phyloP scores from a whole-genome alignment of 192 early-diverging fungal genomes.

The Entomortierella chlamydospora region DNA sequence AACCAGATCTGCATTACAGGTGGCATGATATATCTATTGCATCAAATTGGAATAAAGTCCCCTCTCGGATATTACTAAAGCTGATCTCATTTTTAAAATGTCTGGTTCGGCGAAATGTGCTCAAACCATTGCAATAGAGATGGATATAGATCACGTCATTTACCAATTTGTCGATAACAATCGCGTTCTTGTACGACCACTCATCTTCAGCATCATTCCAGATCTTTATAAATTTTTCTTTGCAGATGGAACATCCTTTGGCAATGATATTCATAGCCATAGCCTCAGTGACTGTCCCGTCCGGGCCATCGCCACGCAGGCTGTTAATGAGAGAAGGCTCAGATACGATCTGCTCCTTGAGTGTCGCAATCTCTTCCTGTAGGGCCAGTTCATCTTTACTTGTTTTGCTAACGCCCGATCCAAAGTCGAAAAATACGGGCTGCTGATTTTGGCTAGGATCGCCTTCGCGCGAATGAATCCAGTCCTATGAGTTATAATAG shows the following conservation, averaged over 20 bases:
- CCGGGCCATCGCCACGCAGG: slow-evolving; percentile 31
- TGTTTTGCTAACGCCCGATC: slow-evolving; percentile 30
- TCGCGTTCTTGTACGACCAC: slow-evolving; percentile 80
- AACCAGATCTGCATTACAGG: slow-evolving; percentile 66
- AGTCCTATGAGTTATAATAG: slow-evolving; percentile 39
- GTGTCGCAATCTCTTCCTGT: slow-evolving; percentile 34
- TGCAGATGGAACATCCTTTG: slow-evolving; percentile 79
- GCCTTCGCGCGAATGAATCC: slow-evolving; percentile 56
- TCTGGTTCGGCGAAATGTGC: too few species aligned
- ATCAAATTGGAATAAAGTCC: neutral
- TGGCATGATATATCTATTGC: slow-evolving; percentile 69
- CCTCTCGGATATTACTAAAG: neutral
- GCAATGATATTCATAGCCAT: slow-evolving; percentile 57
- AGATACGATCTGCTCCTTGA: slow-evolving; percentile 41
- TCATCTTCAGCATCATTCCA: slow-evolving; percentile 84
- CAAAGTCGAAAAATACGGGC: slow-evolving; percentile 53
- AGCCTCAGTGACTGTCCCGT: slow-evolving; percentile 53
- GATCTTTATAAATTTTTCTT: slow-evolving; percentile 77
- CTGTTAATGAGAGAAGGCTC: slow-evolving; percentile 32
- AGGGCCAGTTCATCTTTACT: slow-evolving; percentile 38
- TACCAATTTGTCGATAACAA: slow-evolving; percentile 68
- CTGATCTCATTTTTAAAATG: too few species aligned
- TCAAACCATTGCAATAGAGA: slow-evolving; percentile 30
- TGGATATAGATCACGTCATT: neutral
- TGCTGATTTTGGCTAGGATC: slow-evolving; percentile 47